phyloP scores from a whole-genome alignment of 345 rosid species.

The Jatropha curcas region DNA sequence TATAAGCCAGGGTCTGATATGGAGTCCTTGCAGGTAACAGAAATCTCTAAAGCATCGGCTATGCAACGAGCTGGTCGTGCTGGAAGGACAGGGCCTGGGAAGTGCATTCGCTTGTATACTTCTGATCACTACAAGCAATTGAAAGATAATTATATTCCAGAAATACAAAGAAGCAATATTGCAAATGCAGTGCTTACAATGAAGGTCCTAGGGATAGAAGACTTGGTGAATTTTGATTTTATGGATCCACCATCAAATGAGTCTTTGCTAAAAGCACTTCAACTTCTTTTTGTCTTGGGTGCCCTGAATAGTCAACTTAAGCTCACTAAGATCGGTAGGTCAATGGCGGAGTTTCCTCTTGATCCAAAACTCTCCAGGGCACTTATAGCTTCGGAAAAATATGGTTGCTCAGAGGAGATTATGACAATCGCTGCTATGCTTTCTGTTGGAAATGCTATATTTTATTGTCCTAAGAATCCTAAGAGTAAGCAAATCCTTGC shows the following conservation, averaged over 20 bases:
- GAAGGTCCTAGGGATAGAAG: conserved; percentile 16
- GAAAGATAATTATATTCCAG: conserved; percentile 2
- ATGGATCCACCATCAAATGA: conserved; percentile 19
- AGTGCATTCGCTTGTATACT: conserved; percentile 83
- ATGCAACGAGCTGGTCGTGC: conserved; percentile 89
- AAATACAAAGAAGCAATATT: conserved; percentile 7
- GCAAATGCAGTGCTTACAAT: conserved; percentile 7
- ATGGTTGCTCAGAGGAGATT: conserved; percentile 15
- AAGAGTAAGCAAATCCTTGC: neutral
- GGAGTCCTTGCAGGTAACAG: conserved; percentile 81
- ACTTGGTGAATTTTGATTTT: conserved; percentile 16
- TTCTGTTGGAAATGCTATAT: neutral
- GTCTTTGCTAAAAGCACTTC: conserved; percentile 10
- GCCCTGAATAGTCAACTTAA: conserved; percentile 6
- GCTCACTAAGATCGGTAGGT: conserved; percentile 1
- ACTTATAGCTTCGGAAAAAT: conserved; percentile 1
- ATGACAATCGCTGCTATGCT: conserved; percentile 20
- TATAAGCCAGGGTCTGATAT: conserved; percentile 93
- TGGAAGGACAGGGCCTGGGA: conserved; percentile 91
- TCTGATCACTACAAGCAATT: neutral
- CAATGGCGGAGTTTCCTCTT: conserved; percentile 16
- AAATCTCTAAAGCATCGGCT: conserved; percentile 91
- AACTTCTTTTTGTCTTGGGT: conserved; percentile 3
- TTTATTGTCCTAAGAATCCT: neutral
- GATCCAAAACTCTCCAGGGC: conserved; percentile 12